Percentiles rank a stretch among this genome's conserved stretches.
These are phyloP conservation scores for Inonotus obliquus DNA, from an alignment of 1,284 basidiomycete species.

Conservation along the genomic window DNA sequence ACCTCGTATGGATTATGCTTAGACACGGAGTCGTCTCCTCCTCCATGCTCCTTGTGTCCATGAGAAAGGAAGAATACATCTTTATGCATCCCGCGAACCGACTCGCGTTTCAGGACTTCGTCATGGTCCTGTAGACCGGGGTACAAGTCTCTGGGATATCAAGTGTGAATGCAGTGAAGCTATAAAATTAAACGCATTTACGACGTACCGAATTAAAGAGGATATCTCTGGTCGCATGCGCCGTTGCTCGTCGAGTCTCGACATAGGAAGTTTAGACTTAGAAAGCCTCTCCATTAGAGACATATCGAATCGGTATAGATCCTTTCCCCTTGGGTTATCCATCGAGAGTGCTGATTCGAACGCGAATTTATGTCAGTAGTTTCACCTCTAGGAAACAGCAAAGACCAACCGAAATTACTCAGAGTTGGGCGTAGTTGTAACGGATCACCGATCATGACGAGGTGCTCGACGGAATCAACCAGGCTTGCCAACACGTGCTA, in stretches of 20 bases:
- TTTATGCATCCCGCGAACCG: slow-evolving; percentile 51
- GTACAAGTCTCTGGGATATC: slow-evolving; percentile 46
- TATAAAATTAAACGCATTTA: not conserved
- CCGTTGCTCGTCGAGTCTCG: slow-evolving; percentile 36
- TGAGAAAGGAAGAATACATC: slow-evolving; percentile 61
- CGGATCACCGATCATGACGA: slow-evolving; percentile 70
- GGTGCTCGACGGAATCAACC: slow-evolving; percentile 56
- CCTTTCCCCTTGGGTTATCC: slow-evolving; percentile 32
- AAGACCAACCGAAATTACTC: slow-evolving; percentile 53
- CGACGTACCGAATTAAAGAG: slow-evolving; percentile 32
- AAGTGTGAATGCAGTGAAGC: not conserved
- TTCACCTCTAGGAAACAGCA: not conserved
- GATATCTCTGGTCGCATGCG: slow-evolving; percentile 43
- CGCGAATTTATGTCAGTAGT: not conserved
- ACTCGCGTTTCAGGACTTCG: slow-evolving; percentile 43
- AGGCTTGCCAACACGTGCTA: slow-evolving; percentile 55
- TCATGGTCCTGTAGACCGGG: slow-evolving; percentile 53
- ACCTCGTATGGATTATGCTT: slow-evolving; percentile 69
- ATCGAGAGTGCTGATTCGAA: slow-evolving; percentile 33
- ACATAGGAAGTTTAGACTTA: slow-evolving; percentile 35
- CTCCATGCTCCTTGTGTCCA: slow-evolving; percentile 46
- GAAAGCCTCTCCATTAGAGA: slow-evolving; percentile 46
- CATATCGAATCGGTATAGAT: slow-evolving; percentile 40
- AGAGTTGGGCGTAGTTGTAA: slow-evolving; percentile 64
- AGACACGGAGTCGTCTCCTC: slow-evolving; percentile 50